These are phyloP conservation scores for Myochromella boudieri DNA, from an alignment of 768 basidiomycete genomes.

Conservation along the genomic window DNA sequence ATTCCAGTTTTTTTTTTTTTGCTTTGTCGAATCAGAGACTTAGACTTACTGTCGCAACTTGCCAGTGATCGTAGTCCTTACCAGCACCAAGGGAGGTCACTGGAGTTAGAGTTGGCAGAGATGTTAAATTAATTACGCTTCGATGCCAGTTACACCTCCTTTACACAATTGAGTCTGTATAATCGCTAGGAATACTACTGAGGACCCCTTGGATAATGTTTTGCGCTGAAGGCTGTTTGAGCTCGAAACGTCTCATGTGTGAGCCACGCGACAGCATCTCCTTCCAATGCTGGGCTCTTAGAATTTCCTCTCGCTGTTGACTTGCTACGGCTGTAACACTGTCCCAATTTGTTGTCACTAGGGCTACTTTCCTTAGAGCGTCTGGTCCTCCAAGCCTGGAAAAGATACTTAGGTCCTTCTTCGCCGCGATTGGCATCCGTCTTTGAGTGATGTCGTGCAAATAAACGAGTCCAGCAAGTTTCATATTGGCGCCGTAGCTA, in stretches of 20 bases:
- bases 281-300: constrained; percentile 11
- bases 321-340: constrained; percentile 1
- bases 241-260: neutral
- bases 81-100: too few species aligned
- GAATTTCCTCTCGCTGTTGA: constrained; percentile 9
- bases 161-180: too few species aligned
- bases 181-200: too few species aligned
- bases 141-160: too few species aligned
- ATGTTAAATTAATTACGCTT: too few species aligned
- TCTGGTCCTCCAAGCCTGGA: constrained; percentile 16
- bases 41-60: too few species aligned
- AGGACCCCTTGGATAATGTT: constrained; percentile 7
- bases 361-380: constrained; percentile 13
- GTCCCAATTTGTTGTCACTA: constrained; percentile 17
- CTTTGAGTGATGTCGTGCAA: constrained; percentile 14
- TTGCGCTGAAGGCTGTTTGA: constrained; percentile 5
- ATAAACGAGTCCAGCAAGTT: constrained; percentile 19
- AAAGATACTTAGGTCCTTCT: constrained; percentile 17
- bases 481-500: constrained; percentile 16
- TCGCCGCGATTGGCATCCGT: constrained; percentile 12
- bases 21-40: too few species aligned
- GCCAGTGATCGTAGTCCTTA: too few species aligned
- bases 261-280: constrained; percentile 13
- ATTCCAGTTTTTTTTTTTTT: too few species aligned
- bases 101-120: too few species aligned